These are phyloP conservation scores for Aspergillus aculeatus DNA, from an alignment of 2,329 filamentous ascomycete species.

Conservation along the genomic window DNA sequence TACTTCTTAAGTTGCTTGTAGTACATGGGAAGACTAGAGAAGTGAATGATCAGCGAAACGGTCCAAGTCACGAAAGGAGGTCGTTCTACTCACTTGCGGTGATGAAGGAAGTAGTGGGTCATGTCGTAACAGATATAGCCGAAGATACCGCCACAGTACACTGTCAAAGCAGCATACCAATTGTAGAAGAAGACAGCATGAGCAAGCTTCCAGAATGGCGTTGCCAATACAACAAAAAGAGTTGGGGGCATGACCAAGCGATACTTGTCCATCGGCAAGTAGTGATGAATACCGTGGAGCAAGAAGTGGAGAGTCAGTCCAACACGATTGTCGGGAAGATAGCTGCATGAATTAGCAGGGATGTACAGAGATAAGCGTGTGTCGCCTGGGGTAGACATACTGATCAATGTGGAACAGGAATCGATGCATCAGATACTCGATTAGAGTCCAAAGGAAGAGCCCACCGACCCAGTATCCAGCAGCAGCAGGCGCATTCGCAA, in stretches of 20 bases:
- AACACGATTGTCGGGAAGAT: constrained; percentile 87
- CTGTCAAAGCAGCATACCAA: constrained; percentile 76
- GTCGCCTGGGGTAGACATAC: constrained; percentile 52
- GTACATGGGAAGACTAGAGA: constrained; percentile 70
- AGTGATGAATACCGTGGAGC: constrained; percentile 95
- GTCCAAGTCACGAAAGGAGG: background rate
- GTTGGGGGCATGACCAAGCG: constrained; percentile 95
- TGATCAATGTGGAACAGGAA: constrained; percentile 92
- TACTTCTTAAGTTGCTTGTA: constrained; percentile 96
- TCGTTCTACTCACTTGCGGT: constrained; percentile 67
- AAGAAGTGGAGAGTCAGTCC: constrained; percentile 85
- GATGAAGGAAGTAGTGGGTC: constrained; percentile 98
- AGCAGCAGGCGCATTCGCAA: constrained; percentile 51
- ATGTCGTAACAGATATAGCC: constrained; percentile 96
- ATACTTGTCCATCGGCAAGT: constrained; percentile 98
- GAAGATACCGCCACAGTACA: constrained; percentile 87
- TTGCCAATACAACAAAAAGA: constrained; percentile 77
- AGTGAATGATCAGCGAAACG: constrained; percentile 12
- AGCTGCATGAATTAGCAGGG: constrained; percentile 51
- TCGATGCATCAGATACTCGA: constrained; percentile 86
- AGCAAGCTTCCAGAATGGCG: constrained; percentile 89
- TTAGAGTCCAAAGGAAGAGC: constrained; percentile 77
- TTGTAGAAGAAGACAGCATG: constrained; percentile 78
- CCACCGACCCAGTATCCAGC: constrained; percentile 68
- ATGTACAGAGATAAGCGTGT: background rate